Conservation (phyloP, 768 basidiomycete species). For the Favolaschia claudopus region DNA sequence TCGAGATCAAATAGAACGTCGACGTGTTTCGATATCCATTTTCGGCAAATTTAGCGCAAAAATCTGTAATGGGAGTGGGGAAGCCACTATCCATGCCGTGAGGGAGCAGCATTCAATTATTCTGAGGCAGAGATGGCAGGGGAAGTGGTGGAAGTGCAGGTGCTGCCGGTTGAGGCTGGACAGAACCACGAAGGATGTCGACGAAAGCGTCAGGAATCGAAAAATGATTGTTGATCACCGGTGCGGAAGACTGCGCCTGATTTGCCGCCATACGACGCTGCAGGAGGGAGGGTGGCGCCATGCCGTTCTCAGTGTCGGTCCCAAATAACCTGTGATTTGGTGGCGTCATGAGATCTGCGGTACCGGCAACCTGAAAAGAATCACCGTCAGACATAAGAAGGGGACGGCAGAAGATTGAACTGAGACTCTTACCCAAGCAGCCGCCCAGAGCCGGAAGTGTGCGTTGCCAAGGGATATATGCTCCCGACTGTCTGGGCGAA, state of each 20-base stretch:
- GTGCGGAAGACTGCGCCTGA: background rate
- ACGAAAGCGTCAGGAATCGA: background rate
- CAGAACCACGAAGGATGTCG: background rate
- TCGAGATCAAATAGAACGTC: background rate
- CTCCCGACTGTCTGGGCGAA: background rate
- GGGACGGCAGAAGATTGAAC: background rate
- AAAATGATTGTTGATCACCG: background rate
- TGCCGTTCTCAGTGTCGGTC: background rate
- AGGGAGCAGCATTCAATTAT: background rate
- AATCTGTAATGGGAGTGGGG: background rate
- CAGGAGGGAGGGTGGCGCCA: background rate
- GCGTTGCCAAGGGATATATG: background rate
- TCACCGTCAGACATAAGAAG: background rate
- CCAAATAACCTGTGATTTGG: conserved; percentile 3
- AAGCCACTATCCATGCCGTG: background rate
- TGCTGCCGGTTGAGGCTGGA: background rate
- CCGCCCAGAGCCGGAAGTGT: conserved; percentile 12
- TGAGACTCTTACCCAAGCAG: background rate
- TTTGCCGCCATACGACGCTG: conserved; percentile 7
- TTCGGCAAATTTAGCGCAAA: background rate
- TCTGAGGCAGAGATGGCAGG: background rate
- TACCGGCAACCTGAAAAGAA: background rate
- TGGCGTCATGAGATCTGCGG: background rate
- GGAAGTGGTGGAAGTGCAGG: background rate
- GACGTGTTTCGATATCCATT: background rate